Evolutionary conservation across 495 filamentous ascomycete species (phyloP).

Genomic region (Aspergillus leporis): DNA sequence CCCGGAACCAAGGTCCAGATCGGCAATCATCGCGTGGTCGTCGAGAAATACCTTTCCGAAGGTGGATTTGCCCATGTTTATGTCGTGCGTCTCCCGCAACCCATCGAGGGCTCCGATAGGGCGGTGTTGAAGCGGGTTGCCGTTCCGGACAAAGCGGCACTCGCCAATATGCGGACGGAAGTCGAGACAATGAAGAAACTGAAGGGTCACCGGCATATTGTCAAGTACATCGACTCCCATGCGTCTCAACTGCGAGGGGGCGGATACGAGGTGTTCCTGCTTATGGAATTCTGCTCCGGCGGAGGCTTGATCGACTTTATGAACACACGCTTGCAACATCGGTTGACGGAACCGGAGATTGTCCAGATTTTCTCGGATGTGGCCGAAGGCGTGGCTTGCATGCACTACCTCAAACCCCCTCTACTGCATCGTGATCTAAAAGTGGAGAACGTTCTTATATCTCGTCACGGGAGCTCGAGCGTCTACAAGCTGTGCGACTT

Average conservation of each 20-base stretch:
- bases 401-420: slow-evolving; percentile 97
- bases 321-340: slow-evolving; percentile 96
- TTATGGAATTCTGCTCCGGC: slow-evolving; percentile 88
- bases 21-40: slow-evolving; percentile 87
- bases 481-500: slow-evolving; percentile 98
- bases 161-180: slow-evolving; percentile 96
- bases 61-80: slow-evolving; percentile 99
- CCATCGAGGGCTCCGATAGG: slow-evolving; percentile 76
- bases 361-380: slow-evolving; percentile 95
- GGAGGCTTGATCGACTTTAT: slow-evolving; percentile 99
- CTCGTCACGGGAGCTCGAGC: slow-evolving; percentile 54
- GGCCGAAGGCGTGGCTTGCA: slow-evolving; percentile 93
- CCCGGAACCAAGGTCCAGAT: slow-evolving; percentile 96
- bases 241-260: slow-evolving; percentile 89
- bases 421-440: slow-evolving; percentile 94
- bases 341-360: slow-evolving; percentile 95
- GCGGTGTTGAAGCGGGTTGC: slow-evolving; percentile 95
- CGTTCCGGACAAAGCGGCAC: slow-evolving; percentile 91
- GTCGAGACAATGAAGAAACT: slow-evolving; percentile 99
- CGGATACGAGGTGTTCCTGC: slow-evolving; percentile 95
- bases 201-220: slow-evolving; percentile 93
- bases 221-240: slow-evolving; percentile 97
- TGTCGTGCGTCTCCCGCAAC: slow-evolving; percentile 79
- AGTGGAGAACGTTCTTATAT: slow-evolving; percentile 97
- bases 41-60: slow-evolving; percentile 97